phyloP scores from a whole-genome alignment of 1,139 yeast genomes.

The Citeromyces hawaiiensis region DNA sequence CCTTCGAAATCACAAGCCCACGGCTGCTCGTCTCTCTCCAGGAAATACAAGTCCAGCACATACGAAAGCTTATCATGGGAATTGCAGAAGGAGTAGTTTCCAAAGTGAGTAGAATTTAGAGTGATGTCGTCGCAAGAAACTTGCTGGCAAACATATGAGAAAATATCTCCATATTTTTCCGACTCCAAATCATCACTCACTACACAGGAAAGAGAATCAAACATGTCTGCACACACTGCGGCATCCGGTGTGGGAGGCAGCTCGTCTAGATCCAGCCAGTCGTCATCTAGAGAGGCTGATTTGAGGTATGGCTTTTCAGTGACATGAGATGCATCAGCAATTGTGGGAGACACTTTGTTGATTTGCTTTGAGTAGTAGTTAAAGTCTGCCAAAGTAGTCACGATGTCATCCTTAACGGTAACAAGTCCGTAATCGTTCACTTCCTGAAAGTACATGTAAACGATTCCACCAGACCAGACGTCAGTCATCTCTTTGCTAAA shows the following conservation, averaged over 20 bases:
- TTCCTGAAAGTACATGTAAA: conserved; percentile 73
- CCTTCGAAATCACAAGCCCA: background rate
- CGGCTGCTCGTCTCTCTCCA: background rate
- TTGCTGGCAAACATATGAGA: background rate
- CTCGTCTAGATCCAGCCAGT: background rate
- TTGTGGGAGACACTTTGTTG: conserved; percentile 43
- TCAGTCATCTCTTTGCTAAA: conserved; percentile 54
- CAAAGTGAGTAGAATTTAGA: background rate
- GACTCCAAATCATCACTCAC: background rate
- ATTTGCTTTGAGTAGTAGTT: conserved; percentile 36
- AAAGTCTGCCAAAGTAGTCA: conserved; percentile 50
- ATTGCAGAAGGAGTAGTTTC: background rate
- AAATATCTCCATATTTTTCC: background rate
- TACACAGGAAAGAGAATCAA: background rate
- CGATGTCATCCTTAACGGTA: conserved; percentile 25
- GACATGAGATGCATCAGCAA: conserved; percentile 15
- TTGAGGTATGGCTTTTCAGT: no score
- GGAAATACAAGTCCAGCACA: background rate
- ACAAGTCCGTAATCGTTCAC: conserved; percentile 63
- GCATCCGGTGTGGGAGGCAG: background rate
- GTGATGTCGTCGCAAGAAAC: background rate
- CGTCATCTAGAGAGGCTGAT: no score
- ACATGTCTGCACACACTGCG: background rate
- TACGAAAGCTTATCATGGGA: background rate
- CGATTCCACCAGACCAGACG: conserved; percentile 85